Evolutionary conservation across 495 filamentous ascomycete genomes (phyloP), one percentile per base, ranked within the genome.

Genomic region (Hypoxylon fuscum): DNA sequence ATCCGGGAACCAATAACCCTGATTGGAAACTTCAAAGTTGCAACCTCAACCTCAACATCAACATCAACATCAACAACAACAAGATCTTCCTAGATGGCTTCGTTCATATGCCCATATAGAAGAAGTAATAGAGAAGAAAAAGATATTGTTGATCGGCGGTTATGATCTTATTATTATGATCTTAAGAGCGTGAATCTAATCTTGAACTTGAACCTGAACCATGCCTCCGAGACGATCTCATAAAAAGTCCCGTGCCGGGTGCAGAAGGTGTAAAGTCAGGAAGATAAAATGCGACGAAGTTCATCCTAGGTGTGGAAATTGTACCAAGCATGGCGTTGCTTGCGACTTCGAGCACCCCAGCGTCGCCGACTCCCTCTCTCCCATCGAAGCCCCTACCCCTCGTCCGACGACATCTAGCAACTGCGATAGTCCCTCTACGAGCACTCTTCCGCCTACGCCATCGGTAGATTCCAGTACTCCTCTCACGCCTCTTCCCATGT

Each of bases 211-310:
- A n/a, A n/a, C n/a, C n/a, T 59, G 45, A 35, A 62, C 47, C 43
- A 83, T 84, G 81, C 79, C 85, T 35, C 82, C 85, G 6, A 74
- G 85, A 66, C 79, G 83, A 70, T 83, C 83, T 22, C 85, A 88
- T 66, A 87, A 85, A 63, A 88, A 88, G 74, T 85, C 81, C 38
- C 76, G 85, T 52, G 77, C 82, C 34, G 85, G 85, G 20, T 88
- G 85, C 58, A 73, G 77, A 55, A 76, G 84, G 34, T 88, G 85
- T 74, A 88, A 87, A 74, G 70, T 74, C 44, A 77, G 85, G 38
- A 87, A 87, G 72, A 85, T 88, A 45, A 88, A 88, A 82, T 88
- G 85, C 73, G 85, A 88, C 66, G 85, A 87, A 64, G 74, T 85
- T 6, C 84, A 87, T 71, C 85, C 85, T 0, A 65, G 76, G 12